Conservation (phyloP, 441 rosid genomes). For the Arabidopsis hybrid region DNA sequence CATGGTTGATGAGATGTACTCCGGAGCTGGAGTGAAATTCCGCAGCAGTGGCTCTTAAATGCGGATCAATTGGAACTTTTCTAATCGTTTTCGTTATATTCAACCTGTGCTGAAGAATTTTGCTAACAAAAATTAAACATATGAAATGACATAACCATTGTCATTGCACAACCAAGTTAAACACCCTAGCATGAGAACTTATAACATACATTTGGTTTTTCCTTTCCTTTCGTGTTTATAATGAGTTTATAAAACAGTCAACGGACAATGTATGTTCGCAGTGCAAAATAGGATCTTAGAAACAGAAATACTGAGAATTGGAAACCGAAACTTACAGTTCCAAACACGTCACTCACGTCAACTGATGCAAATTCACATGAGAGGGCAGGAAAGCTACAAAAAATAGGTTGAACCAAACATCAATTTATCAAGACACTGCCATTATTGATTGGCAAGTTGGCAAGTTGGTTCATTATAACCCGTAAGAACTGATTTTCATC, state of each 20-base stretch:
- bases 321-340: conserved; percentile 77
- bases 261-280: neutral
- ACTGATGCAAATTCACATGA: conserved; percentile 98
- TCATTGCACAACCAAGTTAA: neutral
- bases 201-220: neutral
- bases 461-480: neutral
- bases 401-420: neutral
- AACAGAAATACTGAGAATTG: neutral
- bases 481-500: neutral
- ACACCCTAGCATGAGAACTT: neutral
- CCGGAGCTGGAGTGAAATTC: conserved; percentile 75
- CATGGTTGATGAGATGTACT: conserved; percentile 76
- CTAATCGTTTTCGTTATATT: conserved; percentile 87
- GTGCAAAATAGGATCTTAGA: neutral
- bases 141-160: neutral
- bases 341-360: conserved; percentile 90
- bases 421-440: conserved; percentile 23
- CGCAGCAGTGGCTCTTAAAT: conserved; percentile 69
- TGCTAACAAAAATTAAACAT: conserved; percentile 13
- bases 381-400: conserved; percentile 87
- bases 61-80: conserved; percentile 78
- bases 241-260: neutral
- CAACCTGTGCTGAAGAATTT: conserved; percentile 83
- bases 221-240: too few relatives aligned
- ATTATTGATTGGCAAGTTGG: neutral